Conservation (phyloP, 495 filamentous ascomycete genomes). For the Hyaloscypha finlandica region DNA sequence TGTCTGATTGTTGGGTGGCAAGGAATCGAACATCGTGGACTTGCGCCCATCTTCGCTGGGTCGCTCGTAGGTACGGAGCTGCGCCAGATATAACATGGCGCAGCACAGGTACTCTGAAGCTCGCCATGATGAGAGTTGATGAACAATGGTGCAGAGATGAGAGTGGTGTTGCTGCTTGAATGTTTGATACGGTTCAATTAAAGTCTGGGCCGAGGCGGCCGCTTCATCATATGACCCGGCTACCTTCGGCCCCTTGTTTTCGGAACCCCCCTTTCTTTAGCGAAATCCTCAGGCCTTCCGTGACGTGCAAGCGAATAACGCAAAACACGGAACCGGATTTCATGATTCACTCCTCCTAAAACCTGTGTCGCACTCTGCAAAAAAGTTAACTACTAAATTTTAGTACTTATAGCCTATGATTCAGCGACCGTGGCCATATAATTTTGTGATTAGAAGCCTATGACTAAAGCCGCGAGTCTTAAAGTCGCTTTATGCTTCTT, state of each 20-base stretch:
- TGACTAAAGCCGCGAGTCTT: too few relatives aligned
- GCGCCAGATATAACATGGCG: constrained; percentile 34
- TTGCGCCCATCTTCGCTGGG: constrained; percentile 84
- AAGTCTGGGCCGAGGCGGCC: neutral
- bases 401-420: too few relatives aligned
- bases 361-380: too few relatives aligned
- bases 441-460: too few relatives aligned
- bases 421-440: too few relatives aligned
- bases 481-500: too few relatives aligned
- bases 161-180: neutral
- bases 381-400: too few relatives aligned
- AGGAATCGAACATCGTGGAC: constrained; percentile 92
- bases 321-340: too few relatives aligned
- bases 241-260: neutral
- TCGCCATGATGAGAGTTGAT: constrained; percentile 32
- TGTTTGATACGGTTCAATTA: neutral
- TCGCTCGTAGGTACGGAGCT: constrained; percentile 32
- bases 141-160: neutral
- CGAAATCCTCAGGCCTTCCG: neutral
- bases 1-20: constrained; percentile 59
- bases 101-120: constrained; percentile 31
- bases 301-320: too few relatives aligned
- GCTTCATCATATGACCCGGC: neutral
- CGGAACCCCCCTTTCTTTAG: neutral
- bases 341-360: too few relatives aligned